Evolutionary conservation across 495 filamentous ascomycete species (phyloP).

Genomic region (Articulospora tetracladia): DNA sequence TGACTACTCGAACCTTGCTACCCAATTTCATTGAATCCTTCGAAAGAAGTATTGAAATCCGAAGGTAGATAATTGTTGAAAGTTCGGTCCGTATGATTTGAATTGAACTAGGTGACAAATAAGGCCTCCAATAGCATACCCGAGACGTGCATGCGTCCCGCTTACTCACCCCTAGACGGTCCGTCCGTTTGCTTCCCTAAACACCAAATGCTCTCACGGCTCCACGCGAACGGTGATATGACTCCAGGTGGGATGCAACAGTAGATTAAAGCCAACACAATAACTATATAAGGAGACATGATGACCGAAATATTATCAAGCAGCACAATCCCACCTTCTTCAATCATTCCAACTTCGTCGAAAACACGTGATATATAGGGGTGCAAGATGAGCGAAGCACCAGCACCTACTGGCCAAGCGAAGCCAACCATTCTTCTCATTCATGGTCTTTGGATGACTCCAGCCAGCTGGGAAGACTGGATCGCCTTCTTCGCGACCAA

Average conservation of each 20-base stretch:
- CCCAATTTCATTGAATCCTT: not conserved
- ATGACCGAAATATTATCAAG: not conserved
- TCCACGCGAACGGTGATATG: not conserved
- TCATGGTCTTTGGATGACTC: constrained; percentile 26
- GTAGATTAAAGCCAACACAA: not conserved
- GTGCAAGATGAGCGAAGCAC: constrained; percentile 1
- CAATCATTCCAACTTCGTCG: not conserved
- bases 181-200: not conserved
- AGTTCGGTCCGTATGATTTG: not conserved
- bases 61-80: not conserved
- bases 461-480: constrained; percentile 24
- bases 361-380: not conserved
- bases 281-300: not conserved
- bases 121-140: not conserved
- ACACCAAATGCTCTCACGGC: not conserved
- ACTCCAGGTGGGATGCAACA: not conserved
- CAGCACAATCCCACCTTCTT: not conserved
- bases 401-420: not conserved
- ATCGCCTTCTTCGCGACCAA: constrained; percentile 7
- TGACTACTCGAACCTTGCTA: too few species aligned
- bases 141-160: not conserved
- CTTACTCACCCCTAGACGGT: not conserved
- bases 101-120: not conserved
- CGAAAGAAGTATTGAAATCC: not conserved
- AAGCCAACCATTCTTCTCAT: constrained; percentile 20